A percentile compares a stretch with the other conserved stretches of the same genome.
Evolutionary conservation across 108 stramenopile genomes (phyloP).

Genomic region (Craspedostauros australis): DNA sequence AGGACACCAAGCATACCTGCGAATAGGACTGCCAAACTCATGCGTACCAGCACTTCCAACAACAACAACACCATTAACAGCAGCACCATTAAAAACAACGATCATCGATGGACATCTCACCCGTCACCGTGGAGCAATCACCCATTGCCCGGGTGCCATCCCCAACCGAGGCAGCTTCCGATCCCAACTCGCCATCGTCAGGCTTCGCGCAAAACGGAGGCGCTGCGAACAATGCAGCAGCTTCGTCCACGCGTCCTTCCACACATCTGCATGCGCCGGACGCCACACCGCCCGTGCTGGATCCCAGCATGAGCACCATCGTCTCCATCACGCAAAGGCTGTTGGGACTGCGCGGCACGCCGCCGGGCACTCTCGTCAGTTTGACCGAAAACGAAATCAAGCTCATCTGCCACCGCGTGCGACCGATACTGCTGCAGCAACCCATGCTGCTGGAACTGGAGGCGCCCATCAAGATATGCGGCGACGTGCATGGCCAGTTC

Average conservation of each 20-base stretch:
- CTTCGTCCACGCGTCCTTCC: no score
- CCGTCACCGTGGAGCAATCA: no score
- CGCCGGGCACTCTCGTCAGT: slow-evolving; percentile 67
- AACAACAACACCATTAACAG: no score
- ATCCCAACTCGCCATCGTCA: neutral
- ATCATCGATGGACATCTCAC: no score
- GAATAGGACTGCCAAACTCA: no score
- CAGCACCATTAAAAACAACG: no score
- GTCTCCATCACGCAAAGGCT: slow-evolving; percentile 60
- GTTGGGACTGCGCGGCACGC: slow-evolving; percentile 63
- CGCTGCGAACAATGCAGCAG: no score
- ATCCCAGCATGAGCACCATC: slow-evolving; percentile 40
- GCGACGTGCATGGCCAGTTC: slow-evolving; percentile 87
- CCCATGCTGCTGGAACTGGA: slow-evolving; percentile 91
- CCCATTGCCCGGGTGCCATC: no score
- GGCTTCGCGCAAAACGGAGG: neutral
- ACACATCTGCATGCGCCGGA: slow-evolving; percentile 38
- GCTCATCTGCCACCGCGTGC: slow-evolving; percentile 56
- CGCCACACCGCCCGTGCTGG: slow-evolving; percentile 29
- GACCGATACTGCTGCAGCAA: slow-evolving; percentile 84
- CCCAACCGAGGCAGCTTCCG: no score
- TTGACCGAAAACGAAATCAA: slow-evolving; percentile 79
- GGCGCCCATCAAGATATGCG: slow-evolving; percentile 91
- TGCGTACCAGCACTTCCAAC: no score
- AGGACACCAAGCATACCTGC: no score